These are phyloP conservation scores for Amaranthus cruentus DNA, from an alignment of 148 eudicot species.

Conservation along the genomic window DNA sequence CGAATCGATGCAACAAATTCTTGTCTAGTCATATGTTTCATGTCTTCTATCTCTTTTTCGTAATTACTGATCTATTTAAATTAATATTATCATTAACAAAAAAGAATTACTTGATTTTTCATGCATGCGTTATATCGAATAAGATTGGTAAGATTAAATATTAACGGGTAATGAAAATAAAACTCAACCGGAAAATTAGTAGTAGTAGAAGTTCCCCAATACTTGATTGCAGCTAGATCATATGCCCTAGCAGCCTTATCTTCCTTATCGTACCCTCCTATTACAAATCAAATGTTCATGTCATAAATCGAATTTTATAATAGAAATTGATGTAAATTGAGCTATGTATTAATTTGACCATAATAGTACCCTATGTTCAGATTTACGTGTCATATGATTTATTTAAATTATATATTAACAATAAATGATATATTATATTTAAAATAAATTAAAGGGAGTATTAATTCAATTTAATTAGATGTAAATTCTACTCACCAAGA, in stretches of 20 bases:
- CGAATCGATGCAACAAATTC: slow-evolving; percentile 92
- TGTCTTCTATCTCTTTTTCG: slow-evolving; percentile 91
- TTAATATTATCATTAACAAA: not conserved
- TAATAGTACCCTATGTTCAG: too few species aligned
- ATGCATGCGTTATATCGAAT: too few species aligned
- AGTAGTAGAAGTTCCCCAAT: slow-evolving; percentile 98
- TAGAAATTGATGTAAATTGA: too few species aligned
- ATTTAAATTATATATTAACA: not conserved
- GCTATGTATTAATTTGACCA: too few species aligned
- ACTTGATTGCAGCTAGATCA: slow-evolving; percentile 90
- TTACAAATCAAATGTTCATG: not conserved
- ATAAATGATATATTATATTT: not conserved
- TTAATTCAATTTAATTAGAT: not conserved
- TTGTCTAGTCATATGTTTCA: slow-evolving; percentile 97
- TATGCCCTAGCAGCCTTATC: slow-evolving; percentile 98
- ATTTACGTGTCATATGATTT: too few species aligned
- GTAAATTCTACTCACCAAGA: slow-evolving; percentile 53
- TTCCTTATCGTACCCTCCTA: slow-evolving; percentile 98
- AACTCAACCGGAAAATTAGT: slow-evolving; percentile 83
- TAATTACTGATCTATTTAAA: slow-evolving; percentile 69
- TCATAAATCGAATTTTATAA: not conserved
- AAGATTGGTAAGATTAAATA: not conserved
- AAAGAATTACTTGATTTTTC: not conserved
- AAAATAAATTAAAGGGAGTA: too few species aligned
- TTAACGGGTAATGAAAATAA: not conserved